These are phyloP conservation scores for Hortaea werneckii DNA, from an alignment of 2,329 filamentous ascomycete species.

Conservation along the genomic window DNA sequence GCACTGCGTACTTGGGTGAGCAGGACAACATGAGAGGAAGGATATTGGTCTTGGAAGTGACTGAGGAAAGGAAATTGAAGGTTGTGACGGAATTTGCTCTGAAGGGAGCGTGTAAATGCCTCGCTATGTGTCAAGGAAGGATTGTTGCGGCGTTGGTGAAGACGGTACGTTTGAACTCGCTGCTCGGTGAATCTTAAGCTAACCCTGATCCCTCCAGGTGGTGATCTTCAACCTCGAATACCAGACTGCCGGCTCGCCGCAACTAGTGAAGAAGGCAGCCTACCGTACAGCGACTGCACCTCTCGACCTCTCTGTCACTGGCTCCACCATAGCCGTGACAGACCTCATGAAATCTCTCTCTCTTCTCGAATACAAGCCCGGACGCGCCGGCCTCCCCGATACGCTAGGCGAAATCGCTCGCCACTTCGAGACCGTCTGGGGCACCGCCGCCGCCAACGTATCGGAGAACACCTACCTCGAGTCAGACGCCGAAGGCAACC, in stretches of 20 bases:
- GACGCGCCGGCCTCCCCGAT: conserved; percentile 37
- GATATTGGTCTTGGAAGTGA: conserved; percentile 76
- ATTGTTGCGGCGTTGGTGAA: conserved; percentile 86
- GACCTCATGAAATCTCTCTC: conserved; percentile 92
- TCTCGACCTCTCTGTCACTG: conserved; percentile 65
- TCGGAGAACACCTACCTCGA: conserved; percentile 68
- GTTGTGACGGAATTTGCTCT: conserved; percentile 58
- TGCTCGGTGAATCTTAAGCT: too few relatives aligned
- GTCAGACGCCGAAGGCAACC: conserved; percentile 77
- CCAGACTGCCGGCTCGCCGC: conserved; percentile 41
- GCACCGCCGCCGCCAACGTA: conserved; percentile 65
- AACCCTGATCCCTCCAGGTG: conserved; percentile 31
- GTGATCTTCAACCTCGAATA: conserved; percentile 50
- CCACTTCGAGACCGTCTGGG: conserved; percentile 74
- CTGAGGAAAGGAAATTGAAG: conserved; percentile 62
- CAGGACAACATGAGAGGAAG: conserved; percentile 53
- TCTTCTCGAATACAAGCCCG: conserved; percentile 59
- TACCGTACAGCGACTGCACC: conserved; percentile 79
- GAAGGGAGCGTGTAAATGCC: conserved; percentile 69
- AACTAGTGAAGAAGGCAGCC: conserved; percentile 59
- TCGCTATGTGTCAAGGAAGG: conserved; percentile 63
- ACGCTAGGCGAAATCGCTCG: conserved; percentile 54
- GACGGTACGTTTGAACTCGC: conserved; percentile 49
- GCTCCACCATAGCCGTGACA: conserved; percentile 67
- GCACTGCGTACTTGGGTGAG: conserved; percentile 69